phyloP scores from a whole-genome alignment of 2,329 filamentous ascomycete genomes.

The Aspergillus floridensis region DNA sequence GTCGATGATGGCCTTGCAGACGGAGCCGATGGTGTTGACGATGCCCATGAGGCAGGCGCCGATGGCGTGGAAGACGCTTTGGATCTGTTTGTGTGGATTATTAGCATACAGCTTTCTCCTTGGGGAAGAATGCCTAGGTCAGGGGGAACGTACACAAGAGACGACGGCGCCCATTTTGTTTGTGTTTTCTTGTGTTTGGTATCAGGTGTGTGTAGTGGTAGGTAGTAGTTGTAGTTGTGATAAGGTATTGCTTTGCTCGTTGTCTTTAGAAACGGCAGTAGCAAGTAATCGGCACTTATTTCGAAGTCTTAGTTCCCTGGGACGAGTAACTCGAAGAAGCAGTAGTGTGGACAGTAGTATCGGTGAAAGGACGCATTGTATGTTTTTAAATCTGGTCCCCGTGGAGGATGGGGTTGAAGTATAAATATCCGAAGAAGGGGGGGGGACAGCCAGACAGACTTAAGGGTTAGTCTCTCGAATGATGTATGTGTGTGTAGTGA shows the following conservation, averaged over 20 bases:
- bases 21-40: slow-evolving; percentile 63
- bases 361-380: slow-evolving; percentile 31
- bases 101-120: slow-evolving; percentile 7
- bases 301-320: slow-evolving; percentile 4
- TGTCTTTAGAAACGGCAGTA: no score
- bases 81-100: slow-evolving; percentile 47
- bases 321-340: slow-evolving; percentile 29
- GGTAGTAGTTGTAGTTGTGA: background rate
- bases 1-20: slow-evolving; percentile 65
- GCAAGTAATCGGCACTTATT: background rate
- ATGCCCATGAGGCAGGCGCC: slow-evolving; percentile 66
- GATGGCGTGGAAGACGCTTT: slow-evolving; percentile 60
- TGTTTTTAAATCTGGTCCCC: background rate
- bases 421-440: slow-evolving; percentile 11
- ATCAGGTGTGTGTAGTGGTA: background rate
- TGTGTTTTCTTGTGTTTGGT: slow-evolving; percentile 10
- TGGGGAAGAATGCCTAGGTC: no score
- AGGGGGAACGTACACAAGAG: slow-evolving; percentile 67
- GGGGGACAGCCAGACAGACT: background rate
- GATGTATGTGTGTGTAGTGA: slow-evolving; percentile 4
- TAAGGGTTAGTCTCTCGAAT: background rate
- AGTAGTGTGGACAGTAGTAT: slow-evolving; percentile 27
- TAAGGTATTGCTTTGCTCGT: no score
- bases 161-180: slow-evolving; percentile 75
- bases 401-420: background rate